Evolutionary conservation across 2,329 filamentous ascomycete genomes (phyloP).

Genomic region (Capronia americana): DNA sequence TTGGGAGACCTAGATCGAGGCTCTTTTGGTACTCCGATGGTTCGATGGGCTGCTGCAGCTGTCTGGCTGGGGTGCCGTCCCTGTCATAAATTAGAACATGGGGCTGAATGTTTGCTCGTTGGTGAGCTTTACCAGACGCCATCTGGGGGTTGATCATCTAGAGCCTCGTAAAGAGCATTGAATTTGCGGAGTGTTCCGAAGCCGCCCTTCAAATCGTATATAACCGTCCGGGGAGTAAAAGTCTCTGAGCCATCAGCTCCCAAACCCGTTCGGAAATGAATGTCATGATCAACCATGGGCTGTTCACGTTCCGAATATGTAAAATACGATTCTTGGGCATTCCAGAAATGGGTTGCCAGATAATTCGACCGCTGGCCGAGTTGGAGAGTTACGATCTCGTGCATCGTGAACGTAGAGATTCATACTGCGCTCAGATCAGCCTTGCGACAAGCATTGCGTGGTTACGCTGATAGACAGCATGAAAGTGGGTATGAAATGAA

Average conservation of each 20-base stretch:
- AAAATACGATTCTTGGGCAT: conserved; percentile 97
- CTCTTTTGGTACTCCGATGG: conserved; percentile 78
- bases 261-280: conserved; percentile 85
- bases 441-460: neutral
- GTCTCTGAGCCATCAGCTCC: conserved; percentile 86
- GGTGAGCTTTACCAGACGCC: conserved; percentile 52
- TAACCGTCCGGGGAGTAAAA: conserved; percentile 85
- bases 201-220: conserved; percentile 93
- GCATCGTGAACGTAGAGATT: conserved; percentile 64
- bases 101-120: neutral
- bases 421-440: neutral
- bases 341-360: conserved; percentile 96
- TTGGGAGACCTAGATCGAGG: conserved; percentile 72
- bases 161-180: conserved; percentile 80
- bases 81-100: conserved; percentile 17
- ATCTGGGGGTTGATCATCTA: conserved; percentile 47
- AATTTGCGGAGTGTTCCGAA: conserved; percentile 88
- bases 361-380: conserved; percentile 94
- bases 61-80: conserved; percentile 58
- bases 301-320: conserved; percentile 76
- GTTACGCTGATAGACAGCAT: neutral
- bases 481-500: neutral
- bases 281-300: conserved; percentile 75
- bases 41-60: conserved; percentile 70
- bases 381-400: conserved; percentile 93